Conservation (phyloP, 2,329 filamentous ascomycete species). For the Paracoccidioides lutzii region DNA sequence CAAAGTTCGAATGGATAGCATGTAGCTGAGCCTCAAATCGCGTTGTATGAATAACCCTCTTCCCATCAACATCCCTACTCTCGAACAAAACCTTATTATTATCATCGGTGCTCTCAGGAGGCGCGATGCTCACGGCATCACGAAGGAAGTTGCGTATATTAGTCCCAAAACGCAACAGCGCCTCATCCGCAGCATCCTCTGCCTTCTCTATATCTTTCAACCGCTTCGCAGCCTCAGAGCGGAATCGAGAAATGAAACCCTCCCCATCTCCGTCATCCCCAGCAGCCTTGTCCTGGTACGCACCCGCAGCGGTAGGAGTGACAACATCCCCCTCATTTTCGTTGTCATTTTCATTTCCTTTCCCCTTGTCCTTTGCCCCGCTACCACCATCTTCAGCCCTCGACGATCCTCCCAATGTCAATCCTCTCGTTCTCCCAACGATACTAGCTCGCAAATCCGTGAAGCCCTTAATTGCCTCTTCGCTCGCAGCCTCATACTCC, state of each 20-base stretch:
- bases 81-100: slow-evolving; percentile 67
- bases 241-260: slow-evolving; percentile 62
- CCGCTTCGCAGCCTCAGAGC: slow-evolving; percentile 63
- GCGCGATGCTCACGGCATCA: slow-evolving; percentile 79
- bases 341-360: slow-evolving; percentile 15
- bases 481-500: slow-evolving; percentile 65
- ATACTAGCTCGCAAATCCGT: slow-evolving; percentile 55
- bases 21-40: slow-evolving; percentile 92
- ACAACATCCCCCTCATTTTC: slow-evolving; percentile 2
- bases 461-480: slow-evolving; percentile 71
- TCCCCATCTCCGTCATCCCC: slow-evolving; percentile 31
- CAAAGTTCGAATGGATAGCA: slow-evolving; percentile 74
- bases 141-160: slow-evolving; percentile 82
- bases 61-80: slow-evolving; percentile 78
- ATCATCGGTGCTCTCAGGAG: slow-evolving; percentile 44
- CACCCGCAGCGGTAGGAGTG: slow-evolving; percentile 16
- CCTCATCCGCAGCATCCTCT: slow-evolving; percentile 93
- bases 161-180: slow-evolving; percentile 76
- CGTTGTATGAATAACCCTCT: slow-evolving; percentile 86
- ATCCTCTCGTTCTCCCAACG: slow-evolving; percentile 57
- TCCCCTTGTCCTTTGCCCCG: slow-evolving; percentile 13
- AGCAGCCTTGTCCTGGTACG: slow-evolving; percentile 12
- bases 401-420: slow-evolving; percentile 46
- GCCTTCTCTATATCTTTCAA: slow-evolving; percentile 81
- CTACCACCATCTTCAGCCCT: slow-evolving; percentile 11